Percentiles rank a stretch among this genome's conserved stretches.
phyloP scores from a whole-genome alignment of 176 grass and related monocot genomes.

The Coix lacrymajobi region DNA sequence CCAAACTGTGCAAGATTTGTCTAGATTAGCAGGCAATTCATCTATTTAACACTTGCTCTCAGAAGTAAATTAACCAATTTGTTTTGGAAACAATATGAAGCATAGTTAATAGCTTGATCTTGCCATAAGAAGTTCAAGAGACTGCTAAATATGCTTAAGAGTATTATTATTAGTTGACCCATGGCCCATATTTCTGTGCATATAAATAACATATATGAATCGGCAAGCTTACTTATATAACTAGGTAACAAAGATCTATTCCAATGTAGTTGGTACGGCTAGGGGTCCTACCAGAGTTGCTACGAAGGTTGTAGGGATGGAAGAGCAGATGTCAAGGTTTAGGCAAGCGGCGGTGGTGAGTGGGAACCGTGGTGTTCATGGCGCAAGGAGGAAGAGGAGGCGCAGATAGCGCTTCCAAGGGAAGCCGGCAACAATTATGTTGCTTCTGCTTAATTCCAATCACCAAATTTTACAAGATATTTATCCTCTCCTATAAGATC shows the following conservation, averaged over 20 bases:
- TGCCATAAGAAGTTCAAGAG: neutral
- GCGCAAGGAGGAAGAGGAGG: too few relatives aligned
- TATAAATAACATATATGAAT: neutral
- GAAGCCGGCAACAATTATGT: too few relatives aligned
- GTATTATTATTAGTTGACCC: neutral
- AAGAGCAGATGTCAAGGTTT: too few relatives aligned
- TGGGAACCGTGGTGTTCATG: too few relatives aligned
- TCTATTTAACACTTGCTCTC: neutral
- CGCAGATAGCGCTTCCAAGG: too few relatives aligned
- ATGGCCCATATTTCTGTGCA: neutral
- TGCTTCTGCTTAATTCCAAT: too few relatives aligned
- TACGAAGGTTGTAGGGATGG: too few relatives aligned
- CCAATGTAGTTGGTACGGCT: too few relatives aligned
- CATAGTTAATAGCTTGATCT: neutral
- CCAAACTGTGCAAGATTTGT: neutral
- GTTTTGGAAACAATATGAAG: conserved; percentile 13
- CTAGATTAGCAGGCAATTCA: neutral
- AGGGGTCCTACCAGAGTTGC: too few relatives aligned
- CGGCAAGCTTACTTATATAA: conserved; percentile 7
- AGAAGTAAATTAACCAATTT: neutral
- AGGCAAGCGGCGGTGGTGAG: too few relatives aligned
- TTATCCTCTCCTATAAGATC: too few relatives aligned
- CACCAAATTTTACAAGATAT: too few relatives aligned
- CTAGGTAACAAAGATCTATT: conserved; percentile 8
- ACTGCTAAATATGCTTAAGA: neutral